Conservation (phyloP, 306 rosid genomes). For the Inga leiocalycina region DNA sequence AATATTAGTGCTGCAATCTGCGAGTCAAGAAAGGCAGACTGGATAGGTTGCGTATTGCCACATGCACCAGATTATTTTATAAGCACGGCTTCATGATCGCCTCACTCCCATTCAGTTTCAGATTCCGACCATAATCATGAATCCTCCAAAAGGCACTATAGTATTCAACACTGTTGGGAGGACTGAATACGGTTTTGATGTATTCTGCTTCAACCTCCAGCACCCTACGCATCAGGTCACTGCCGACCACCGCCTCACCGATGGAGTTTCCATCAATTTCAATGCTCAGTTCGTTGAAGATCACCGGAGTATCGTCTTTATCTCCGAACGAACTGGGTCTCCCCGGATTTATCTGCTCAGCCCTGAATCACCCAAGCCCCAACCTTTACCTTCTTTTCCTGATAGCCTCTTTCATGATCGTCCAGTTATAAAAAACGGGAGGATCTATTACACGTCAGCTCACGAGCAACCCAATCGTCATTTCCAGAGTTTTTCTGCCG, state of each 20-base stretch:
- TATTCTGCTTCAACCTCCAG: constrained; percentile 52
- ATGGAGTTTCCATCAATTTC: constrained; percentile 73
- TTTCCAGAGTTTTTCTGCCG: constrained; percentile 63
- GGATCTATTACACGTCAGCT: constrained; percentile 71
- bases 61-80: not conserved
- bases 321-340: constrained; percentile 72
- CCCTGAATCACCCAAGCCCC: constrained; percentile 36
- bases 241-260: constrained; percentile 63
- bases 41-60: constrained; percentile 25
- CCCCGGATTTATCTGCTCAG: constrained; percentile 50
- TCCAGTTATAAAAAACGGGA: constrained; percentile 48
- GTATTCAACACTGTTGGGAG: constrained; percentile 67
- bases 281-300: constrained; percentile 65
- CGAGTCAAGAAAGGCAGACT: not conserved
- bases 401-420: constrained; percentile 66
- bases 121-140: constrained; percentile 26
- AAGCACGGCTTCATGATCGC: not conserved
- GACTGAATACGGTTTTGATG: constrained; percentile 71
- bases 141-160: constrained; percentile 54
- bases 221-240: not conserved
- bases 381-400: constrained; percentile 38
- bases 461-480: constrained; percentile 45
- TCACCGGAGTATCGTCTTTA: constrained; percentile 47
- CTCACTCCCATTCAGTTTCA: not conserved
- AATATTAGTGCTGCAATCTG: not conserved